Base-by-base conservation (phyloP, 306 rosid species). In the Heteromeles arbutifolia region DNA sequence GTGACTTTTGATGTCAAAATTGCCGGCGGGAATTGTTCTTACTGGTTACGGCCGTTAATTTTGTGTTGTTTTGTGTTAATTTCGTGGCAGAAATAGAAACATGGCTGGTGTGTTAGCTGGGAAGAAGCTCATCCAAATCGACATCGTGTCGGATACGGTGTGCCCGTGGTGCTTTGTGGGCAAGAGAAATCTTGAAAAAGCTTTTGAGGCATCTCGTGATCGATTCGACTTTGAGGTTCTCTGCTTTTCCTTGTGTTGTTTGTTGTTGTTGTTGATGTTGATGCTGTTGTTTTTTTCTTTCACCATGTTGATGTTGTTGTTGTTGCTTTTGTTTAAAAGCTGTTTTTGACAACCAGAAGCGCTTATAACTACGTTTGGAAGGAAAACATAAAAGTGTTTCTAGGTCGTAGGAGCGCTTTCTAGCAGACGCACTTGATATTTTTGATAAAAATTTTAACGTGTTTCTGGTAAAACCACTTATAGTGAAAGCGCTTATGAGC, bases 131-230 rank as follows among this genome's bases (percentile, higher is more conserved):
- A 81, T 95, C 18, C 69, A 78, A 78, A 84, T 95, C 22, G 98
- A 94, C 79, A 41, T 92, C 65, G 79, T 85, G 75, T 88, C 96
- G 21, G 98, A 91, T 65, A 90, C 96, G 11, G 92, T 91, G 3
- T 94, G 98, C 80, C 98, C 97, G 17, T 94, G 96, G 96, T 94
- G 97, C 84, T 88, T 85, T 77, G 86, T 95, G 78, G 98, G 98
- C 68, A 92, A 90, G 78, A 90, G 28, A 53, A 85, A 95, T 84
- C 91, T 95, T 5, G 98, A 95, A 81, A 84, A 84, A 77, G 97
- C 98, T 82, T 73, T 92, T 8, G 89, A 85, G 59, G 79, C 90
- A 43, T 84, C 95, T 62, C 79, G 83, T 59, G 93, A 88, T 80
- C 79, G 87, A 76, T 92, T 84, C 80, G 82, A 86, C 78, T 92